A percentile compares a stretch with the other conserved stretches of the same genome.
phyloP scores from a whole-genome alignment of 2,329 filamentous ascomycete genomes.

The Trichoderma citrinoviride region DNA sequence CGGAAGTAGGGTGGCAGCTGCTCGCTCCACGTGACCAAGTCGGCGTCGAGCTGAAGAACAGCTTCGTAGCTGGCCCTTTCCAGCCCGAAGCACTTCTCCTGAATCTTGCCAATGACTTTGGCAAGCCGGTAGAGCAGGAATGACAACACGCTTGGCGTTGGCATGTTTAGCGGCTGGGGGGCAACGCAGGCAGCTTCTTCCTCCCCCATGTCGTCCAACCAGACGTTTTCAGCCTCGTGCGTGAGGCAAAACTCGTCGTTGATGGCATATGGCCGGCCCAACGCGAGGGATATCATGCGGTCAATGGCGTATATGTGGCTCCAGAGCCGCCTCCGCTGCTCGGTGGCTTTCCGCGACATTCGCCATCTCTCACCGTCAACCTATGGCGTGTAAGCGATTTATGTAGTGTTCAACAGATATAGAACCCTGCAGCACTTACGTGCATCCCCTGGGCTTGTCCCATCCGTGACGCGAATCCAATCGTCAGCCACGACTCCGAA shows the following conservation, averaged over 20 bases:
- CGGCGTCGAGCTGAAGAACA: conserved; percentile 4
- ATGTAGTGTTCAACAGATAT: neutral
- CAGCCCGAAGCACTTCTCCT: conserved; percentile 7
- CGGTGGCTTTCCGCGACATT: neutral
- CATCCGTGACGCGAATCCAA: conserved; percentile 12
- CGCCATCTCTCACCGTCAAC: conserved; percentile 12
- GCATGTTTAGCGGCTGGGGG: neutral
- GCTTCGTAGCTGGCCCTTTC: conserved; percentile 6
- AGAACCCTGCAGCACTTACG: neutral
- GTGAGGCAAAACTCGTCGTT: conserved; percentile 5
- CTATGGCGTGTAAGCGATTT: neutral
- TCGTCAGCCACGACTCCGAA: conserved; percentile 7
- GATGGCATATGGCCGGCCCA: conserved; percentile 5
- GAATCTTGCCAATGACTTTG: conserved; percentile 5
- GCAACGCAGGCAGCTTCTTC: neutral
- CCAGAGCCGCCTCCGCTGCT: conserved; percentile 8
- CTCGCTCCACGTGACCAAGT: conserved; percentile 4
- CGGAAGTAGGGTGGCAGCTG: conserved; percentile 5
- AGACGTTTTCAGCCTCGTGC: conserved; percentile 8
- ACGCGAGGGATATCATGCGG: conserved; percentile 8
- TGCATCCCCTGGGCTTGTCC: conserved; percentile 15
- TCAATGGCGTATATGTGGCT: conserved; percentile 8
- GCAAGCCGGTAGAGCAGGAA: conserved; percentile 13
- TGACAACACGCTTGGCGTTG: neutral
- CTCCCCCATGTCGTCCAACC: conserved; percentile 1